Evolutionary conservation across 2,329 filamentous ascomycete genomes (phyloP).

Genomic region (Aureobasidium subglaciale): DNA sequence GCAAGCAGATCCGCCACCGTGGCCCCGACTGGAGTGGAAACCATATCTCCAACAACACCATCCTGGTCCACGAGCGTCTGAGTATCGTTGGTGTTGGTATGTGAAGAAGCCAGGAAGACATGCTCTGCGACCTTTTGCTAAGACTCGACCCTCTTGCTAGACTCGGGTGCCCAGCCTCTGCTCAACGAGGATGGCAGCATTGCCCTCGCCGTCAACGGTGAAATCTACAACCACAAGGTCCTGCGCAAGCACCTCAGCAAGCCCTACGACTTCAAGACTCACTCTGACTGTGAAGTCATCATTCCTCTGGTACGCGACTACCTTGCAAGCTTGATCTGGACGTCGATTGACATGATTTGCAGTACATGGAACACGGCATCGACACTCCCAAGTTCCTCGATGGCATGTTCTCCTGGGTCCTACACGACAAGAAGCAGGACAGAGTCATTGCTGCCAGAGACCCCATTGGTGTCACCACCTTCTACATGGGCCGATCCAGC

Average conservation of each 20-base stretch:
- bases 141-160: slow-evolving; percentile 42
- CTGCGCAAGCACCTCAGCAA: slow-evolving; percentile 79
- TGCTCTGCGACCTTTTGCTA: not conserved
- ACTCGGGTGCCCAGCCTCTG: slow-evolving; percentile 91
- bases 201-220: slow-evolving; percentile 93
- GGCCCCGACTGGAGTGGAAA: slow-evolving; percentile 93
- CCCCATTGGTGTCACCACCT: slow-evolving; percentile 92
- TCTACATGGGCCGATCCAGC: slow-evolving; percentile 89
- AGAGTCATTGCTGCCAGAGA: slow-evolving; percentile 89
- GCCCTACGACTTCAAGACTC: slow-evolving; percentile 94
- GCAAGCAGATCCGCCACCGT: slow-evolving; percentile 93
- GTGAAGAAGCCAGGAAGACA: slow-evolving; percentile 24
- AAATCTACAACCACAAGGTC: slow-evolving; percentile 99
- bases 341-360: not conserved
- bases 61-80: slow-evolving; percentile 94
- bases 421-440: slow-evolving; percentile 93
- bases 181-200: slow-evolving; percentile 85
- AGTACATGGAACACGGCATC: slow-evolving; percentile 89
- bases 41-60: slow-evolving; percentile 82
- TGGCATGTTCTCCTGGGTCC: slow-evolving; percentile 99
- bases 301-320: slow-evolving; percentile 71
- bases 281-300: slow-evolving; percentile 97
- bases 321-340: too few species aligned
- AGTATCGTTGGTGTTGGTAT: slow-evolving; percentile 94
- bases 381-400: slow-evolving; percentile 91